A percentile compares a stretch with the other conserved stretches of the same genome.
phyloP scores from a whole-genome alignment of 2,329 filamentous ascomycete species.

The Fusarium piperis region DNA sequence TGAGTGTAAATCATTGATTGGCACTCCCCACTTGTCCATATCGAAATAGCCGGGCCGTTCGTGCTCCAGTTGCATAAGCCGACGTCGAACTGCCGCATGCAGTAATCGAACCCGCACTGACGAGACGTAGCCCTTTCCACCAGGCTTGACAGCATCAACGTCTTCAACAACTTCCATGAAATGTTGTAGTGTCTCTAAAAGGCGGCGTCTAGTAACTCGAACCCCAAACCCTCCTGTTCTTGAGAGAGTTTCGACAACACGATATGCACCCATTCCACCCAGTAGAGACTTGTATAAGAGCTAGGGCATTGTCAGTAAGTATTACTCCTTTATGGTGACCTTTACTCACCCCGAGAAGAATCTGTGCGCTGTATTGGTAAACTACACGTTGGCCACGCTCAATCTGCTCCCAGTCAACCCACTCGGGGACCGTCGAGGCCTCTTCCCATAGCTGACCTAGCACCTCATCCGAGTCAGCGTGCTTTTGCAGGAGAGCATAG shows the following conservation, averaged over 20 bases:
- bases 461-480: conserved; percentile 65
- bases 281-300: conserved; percentile 73
- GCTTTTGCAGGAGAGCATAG: conserved; percentile 68
- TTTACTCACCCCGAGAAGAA: conserved; percentile 63
- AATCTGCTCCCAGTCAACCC: conserved; percentile 84
- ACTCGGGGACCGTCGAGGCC: conserved; percentile 73
- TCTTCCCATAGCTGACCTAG: conserved; percentile 70
- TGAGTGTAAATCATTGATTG: conserved; percentile 79
- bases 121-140: conserved; percentile 67
- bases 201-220: conserved; percentile 71
- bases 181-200: conserved; percentile 78
- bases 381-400: conserved; percentile 79
- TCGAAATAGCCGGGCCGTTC: conserved; percentile 69
- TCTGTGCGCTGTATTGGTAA: conserved; percentile 77
- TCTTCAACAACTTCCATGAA: conserved; percentile 76
- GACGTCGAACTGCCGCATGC: conserved; percentile 70
- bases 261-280: conserved; percentile 76
- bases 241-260: conserved; percentile 78
- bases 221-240: conserved; percentile 79
- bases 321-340: not conserved
- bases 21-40: conserved; percentile 65
- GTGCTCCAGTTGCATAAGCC: conserved; percentile 67
- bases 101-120: conserved; percentile 72
- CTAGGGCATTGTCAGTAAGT: conserved; percentile 29
- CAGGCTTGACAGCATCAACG: conserved; percentile 72